Conservation (phyloP, 768 basidiomycete species). For the Leccinum uliginosum region DNA sequence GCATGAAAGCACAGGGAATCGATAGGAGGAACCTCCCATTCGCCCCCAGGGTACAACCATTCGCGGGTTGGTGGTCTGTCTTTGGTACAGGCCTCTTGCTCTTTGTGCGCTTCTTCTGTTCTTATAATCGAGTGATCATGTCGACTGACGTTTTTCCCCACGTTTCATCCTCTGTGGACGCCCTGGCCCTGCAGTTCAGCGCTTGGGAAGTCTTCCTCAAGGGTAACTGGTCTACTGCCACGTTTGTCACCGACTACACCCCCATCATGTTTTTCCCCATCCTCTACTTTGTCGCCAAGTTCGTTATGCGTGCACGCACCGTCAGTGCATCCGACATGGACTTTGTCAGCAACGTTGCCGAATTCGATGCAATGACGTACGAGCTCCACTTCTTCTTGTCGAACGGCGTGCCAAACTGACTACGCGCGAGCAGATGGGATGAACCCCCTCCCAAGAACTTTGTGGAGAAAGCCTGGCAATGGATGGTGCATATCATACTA, state of each 20-base stretch:
- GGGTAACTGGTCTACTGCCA: constrained; percentile 34
- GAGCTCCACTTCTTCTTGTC: not conserved
- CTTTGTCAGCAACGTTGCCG: constrained; percentile 20
- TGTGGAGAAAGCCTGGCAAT: constrained; percentile 24
- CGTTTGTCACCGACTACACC: constrained; percentile 42
- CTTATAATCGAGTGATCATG: not conserved
- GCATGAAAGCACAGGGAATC: constrained; percentile 47
- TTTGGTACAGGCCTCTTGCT: constrained; percentile 25
- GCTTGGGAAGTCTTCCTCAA: constrained; percentile 40
- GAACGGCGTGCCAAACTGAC: not conserved
- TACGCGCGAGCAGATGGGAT: constrained; percentile 15
- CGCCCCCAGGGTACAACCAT: constrained; percentile 38
- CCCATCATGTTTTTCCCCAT: constrained; percentile 44
- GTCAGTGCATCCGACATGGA: constrained; percentile 22
- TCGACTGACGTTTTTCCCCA: not conserved
- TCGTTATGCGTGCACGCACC: constrained; percentile 6
- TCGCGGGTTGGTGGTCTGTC: constrained; percentile 34
- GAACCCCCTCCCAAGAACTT: constrained; percentile 26
- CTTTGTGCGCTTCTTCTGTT: constrained; percentile 30
- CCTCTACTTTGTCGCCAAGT: constrained; percentile 35
- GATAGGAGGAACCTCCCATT: constrained; percentile 46
- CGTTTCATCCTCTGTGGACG: not conserved
- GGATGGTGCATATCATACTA: constrained; percentile 18
- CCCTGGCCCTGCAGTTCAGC: constrained; percentile 28
- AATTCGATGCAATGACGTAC: constrained; percentile 29